Evolutionary conservation across 257 asterid genomes (phyloP), one percentile per base, ranked within the genome.

Genomic region (Nicotiana sylvestris): DNA sequence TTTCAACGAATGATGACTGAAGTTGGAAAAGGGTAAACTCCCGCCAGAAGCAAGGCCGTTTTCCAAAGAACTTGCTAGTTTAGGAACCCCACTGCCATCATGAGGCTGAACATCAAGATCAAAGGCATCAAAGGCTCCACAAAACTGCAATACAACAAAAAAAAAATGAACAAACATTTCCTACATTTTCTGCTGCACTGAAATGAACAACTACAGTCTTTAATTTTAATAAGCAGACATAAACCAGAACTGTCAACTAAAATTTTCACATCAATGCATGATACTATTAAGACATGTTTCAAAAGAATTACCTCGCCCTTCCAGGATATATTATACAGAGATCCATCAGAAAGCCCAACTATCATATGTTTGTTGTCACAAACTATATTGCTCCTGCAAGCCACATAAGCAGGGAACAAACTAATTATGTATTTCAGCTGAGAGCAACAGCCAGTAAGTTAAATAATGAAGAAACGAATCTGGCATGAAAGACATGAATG

Each of bases 261-360:
- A 66, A 49, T 29, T 29, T 21, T 49, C 74, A 2, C 16, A 30
- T 30, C 7, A 62, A 29, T 32, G 67, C 25, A 58, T 11, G 12
- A 46, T 46, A 58, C 18, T 33, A 57, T 66, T 21, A 72, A 30
- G 39, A 49, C 79, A 72, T 46, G 25, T 53, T 76, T 51, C 16
- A 51, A n/a, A 76, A 76, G 80, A 51, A 69, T 84, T 92, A 96
- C 99, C 99, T 96, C 98, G 77, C 99, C 99, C 96, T 96, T 95
- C 99, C 99, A 94, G 62, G 99, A 94, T 87, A 95, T 93, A 87
- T 86, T 95, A 88, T 96, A 96, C 86, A 96, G 81, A 68, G 98
- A 93, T 89, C 99, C 98, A 92, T 96, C 98, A 78, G 98, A 91
- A 81, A 96, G 98, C 80, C 99, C 99, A 81, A 95, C 88, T 49